Conservation (phyloP, 495 filamentous ascomycete genomes). For the Podospora conica region DNA sequence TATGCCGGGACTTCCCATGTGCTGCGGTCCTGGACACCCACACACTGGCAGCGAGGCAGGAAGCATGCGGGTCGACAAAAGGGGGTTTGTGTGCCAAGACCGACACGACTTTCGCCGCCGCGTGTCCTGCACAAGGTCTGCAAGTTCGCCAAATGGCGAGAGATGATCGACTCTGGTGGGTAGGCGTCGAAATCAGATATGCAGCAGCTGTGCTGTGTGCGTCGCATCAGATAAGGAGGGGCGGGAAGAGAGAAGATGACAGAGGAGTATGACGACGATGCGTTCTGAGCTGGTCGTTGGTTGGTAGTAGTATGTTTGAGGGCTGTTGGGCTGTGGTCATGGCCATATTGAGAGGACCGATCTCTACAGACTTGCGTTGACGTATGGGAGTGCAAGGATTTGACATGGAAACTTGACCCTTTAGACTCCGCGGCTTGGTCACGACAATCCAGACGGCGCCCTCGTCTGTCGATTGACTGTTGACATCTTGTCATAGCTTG, state of each 20-base stretch:
- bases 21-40: not conserved
- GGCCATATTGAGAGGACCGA: not conserved
- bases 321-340: not conserved
- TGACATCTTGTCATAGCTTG: not conserved
- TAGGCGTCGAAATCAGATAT: not conserved
- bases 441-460: not conserved
- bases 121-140: not conserved
- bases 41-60: not conserved
- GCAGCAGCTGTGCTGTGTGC: not conserved
- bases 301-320: not conserved
- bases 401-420: not conserved
- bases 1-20: not conserved
- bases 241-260: not conserved
- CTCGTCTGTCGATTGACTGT: not conserved
- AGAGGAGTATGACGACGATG: not conserved
- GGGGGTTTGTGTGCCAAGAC: conserved; percentile 8
- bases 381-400: not conserved
- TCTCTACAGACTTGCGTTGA: not conserved
- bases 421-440: not conserved
- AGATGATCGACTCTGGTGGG: conserved; percentile 4
- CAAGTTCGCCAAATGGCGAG: conserved; percentile 2
- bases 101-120: not conserved
- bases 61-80: conserved; percentile 13
- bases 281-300: not conserved
- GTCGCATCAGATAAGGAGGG: not conserved